Evolutionary conservation across 768 basidiomycete species (phyloP).

Genomic region (Paxillus rubicundulus): DNA sequence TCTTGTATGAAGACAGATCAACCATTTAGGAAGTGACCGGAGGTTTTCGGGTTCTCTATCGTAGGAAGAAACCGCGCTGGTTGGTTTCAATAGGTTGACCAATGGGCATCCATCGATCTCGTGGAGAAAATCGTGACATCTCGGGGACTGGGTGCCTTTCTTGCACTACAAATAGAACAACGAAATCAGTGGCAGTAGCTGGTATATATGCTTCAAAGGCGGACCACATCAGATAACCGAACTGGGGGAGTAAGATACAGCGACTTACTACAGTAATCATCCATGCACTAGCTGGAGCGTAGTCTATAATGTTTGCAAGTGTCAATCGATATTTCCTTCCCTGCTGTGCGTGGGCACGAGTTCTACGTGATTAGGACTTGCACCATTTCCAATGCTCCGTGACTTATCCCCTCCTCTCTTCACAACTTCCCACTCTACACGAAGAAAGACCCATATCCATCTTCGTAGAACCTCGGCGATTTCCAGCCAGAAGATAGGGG

Average conservation of each 20-base stretch:
- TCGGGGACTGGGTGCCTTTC: neutral
- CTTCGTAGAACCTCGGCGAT: constrained; percentile 83
- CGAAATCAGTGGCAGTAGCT: neutral
- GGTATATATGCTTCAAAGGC: constrained; percentile 9
- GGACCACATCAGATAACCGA: constrained; percentile 1
- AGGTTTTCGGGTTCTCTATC: constrained; percentile 5
- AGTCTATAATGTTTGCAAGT: neutral
- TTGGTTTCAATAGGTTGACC: neutral
- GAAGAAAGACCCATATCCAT: constrained; percentile 98
- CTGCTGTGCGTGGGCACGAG: constrained; percentile 13
- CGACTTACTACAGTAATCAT: constrained; percentile 13
- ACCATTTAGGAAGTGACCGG: constrained; percentile 6
- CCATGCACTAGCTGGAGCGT: neutral
- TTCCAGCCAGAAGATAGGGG: constrained; percentile 87
- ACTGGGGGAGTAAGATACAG: neutral
- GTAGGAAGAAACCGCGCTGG: neutral
- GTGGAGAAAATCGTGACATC: constrained; percentile 1
- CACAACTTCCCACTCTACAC: constrained; percentile 95
- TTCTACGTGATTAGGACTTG: constrained; percentile 11
- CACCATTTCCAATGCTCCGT: constrained; percentile 1
- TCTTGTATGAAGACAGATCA: neutral
- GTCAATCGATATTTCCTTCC: constrained; percentile 17
- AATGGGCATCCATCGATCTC: neutral
- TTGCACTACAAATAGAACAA: neutral
- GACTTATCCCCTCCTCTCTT: constrained; percentile 42